These are phyloP conservation scores for Xylaria acuta DNA, from an alignment of 495 filamentous ascomycete species.

Conservation along the genomic window DNA sequence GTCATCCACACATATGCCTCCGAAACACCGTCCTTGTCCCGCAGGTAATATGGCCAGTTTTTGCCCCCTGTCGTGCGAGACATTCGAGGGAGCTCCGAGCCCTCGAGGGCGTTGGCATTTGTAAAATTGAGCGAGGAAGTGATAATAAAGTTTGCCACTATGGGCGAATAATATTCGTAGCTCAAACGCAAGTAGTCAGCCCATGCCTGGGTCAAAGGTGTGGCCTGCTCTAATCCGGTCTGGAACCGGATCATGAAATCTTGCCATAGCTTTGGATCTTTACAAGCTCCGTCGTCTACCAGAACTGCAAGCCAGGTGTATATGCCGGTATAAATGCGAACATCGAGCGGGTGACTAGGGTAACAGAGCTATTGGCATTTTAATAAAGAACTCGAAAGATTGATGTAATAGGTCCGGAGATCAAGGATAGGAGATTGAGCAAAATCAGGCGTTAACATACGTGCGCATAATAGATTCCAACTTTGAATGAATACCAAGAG, in stretches of 20 bases:
- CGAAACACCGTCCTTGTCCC: constrained; percentile 23
- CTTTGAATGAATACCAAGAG: constrained; percentile 24
- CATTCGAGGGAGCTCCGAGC: constrained; percentile 22
- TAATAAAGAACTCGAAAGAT: not conserved
- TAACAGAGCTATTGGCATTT: constrained; percentile 25
- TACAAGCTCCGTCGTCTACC: constrained; percentile 26
- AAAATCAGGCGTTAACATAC: constrained; percentile 6
- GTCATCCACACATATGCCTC: constrained; percentile 31
- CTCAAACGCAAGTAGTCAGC: constrained; percentile 21
- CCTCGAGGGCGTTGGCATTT: constrained; percentile 30
- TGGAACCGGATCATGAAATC: constrained; percentile 29
- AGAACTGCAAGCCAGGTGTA: constrained; percentile 31
- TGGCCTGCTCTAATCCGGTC: constrained; percentile 21
- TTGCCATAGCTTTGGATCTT: constrained; percentile 8
- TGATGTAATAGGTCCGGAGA: not conserved
- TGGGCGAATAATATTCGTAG: constrained; percentile 26
- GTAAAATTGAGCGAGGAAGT: constrained; percentile 28
- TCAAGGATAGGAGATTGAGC: not conserved
- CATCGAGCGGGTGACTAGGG: constrained; percentile 27
- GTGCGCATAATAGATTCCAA: constrained; percentile 26
- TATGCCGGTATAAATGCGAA: constrained; percentile 31
- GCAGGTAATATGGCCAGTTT: constrained; percentile 29
- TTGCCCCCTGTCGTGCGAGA: constrained; percentile 25
- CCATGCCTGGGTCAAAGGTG: constrained; percentile 25
- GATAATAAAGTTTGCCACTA: constrained; percentile 30